These are phyloP conservation scores for Phylloboletellus chloephorus DNA, from an alignment of 1,284 basidiomycete genomes.

Conservation along the genomic window DNA sequence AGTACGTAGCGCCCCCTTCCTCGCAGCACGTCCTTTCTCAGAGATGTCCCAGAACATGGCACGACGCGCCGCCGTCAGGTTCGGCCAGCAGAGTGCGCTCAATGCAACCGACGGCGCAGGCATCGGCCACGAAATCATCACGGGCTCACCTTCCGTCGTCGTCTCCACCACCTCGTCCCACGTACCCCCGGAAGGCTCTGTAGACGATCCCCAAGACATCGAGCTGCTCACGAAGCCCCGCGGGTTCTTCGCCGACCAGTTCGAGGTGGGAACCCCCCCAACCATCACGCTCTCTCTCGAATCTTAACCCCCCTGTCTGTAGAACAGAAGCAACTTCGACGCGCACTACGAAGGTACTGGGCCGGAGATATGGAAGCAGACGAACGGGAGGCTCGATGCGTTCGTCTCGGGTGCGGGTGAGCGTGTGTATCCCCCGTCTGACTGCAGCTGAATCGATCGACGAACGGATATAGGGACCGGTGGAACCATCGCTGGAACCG, in stretches of 20 bases:
- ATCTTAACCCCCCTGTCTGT: constrained; percentile 3
- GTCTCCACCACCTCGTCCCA: constrained; percentile 51
- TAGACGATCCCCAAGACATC: constrained; percentile 34
- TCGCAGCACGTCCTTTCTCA: constrained; percentile 39
- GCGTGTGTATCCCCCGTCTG: too few relatives aligned
- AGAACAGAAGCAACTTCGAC: constrained; percentile 87
- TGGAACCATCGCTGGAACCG: constrained; percentile 88
- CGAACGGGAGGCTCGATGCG: constrained; percentile 75
- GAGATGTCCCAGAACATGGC: constrained; percentile 68
- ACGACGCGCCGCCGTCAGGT: constrained; percentile 66
- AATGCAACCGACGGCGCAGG: constrained; percentile 26
- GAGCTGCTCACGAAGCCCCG: constrained; percentile 48
- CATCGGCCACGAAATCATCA: constrained; percentile 30
- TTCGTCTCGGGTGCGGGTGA: constrained; percentile 92
- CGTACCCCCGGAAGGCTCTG: constrained; percentile 36
- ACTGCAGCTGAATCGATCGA: not conserved
- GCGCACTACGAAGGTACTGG: constrained; percentile 91
- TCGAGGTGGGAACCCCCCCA: constrained; percentile 63
- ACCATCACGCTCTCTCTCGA: too few relatives aligned
- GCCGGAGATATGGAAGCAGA: constrained; percentile 94
- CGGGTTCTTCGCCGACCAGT: constrained; percentile 93
- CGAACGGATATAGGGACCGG: constrained; percentile 68
- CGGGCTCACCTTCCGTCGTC: constrained; percentile 44
- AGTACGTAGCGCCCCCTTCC: constrained; percentile 14
- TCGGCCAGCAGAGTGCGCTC: constrained; percentile 48